These are phyloP conservation scores for Lactifluus volemus DNA, from an alignment of 768 basidiomycete species.

Conservation along the genomic window DNA sequence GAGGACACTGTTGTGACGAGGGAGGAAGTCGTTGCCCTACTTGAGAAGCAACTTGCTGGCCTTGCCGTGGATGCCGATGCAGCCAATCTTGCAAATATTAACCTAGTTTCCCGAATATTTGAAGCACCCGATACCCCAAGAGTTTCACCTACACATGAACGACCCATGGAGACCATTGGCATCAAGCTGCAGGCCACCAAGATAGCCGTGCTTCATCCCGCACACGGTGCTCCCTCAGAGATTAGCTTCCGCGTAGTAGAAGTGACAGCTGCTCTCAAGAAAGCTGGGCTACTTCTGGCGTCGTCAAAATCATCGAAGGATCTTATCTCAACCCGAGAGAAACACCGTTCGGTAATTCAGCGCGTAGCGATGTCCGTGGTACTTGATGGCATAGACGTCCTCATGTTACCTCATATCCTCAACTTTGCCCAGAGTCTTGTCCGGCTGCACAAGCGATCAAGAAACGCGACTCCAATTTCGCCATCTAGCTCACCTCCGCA, in stretches of 20 bases:
- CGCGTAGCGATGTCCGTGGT: conserved; percentile 13
- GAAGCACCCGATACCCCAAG: background rate
- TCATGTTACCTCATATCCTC: conserved; percentile 19
- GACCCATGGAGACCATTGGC: background rate
- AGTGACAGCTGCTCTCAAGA: background rate
- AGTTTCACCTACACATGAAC: background rate
- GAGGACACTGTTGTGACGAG: conserved; percentile 19
- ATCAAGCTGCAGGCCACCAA: conserved; percentile 1
- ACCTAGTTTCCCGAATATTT: conserved; percentile 18
- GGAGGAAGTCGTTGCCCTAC: conserved; percentile 14
- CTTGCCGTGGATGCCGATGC: conserved; percentile 14
- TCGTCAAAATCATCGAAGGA: conserved; percentile 15
- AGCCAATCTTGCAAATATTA: conserved; percentile 1
- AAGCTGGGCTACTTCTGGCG: conserved; percentile 3
- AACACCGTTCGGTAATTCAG: conserved; percentile 5
- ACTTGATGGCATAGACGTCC: conserved; percentile 10
- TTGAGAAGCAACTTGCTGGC: conserved; percentile 8
- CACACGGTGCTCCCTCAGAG: conserved; percentile 9
- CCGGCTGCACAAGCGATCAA: conserved; percentile 1
- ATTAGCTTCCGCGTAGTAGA: conserved; percentile 1
- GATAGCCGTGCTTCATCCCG: conserved; percentile 13
- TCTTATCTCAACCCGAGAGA: conserved; percentile 4
- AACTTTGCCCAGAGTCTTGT: conserved; percentile 14
- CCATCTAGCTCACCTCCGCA: background rate
- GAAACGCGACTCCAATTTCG: background rate